Conservation (phyloP, 805 yeast genomes). For the Candida methanosorbosa region DNA sequence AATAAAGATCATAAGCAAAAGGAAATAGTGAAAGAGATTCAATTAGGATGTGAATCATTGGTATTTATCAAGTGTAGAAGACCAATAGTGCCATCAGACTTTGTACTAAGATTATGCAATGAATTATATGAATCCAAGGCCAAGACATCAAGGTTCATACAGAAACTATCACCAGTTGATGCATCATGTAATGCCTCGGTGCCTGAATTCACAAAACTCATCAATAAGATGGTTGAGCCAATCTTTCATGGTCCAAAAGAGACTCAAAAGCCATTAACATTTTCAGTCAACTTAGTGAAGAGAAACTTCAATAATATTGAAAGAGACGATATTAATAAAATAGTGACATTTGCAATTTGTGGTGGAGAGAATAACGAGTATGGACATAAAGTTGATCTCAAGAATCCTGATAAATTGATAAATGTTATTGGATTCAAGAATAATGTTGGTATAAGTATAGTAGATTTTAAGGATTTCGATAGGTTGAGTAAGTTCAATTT, state of each 20-base stretch:
- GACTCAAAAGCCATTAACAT: constrained; percentile 34
- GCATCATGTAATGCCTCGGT: constrained; percentile 63
- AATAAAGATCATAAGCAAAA: constrained; percentile 31
- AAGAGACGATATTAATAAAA: constrained; percentile 63
- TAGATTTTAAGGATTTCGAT: constrained; percentile 44
- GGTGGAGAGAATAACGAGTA: constrained; percentile 58
- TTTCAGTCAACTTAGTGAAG: constrained; percentile 74
- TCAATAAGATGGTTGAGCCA: constrained; percentile 51
- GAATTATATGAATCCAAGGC: constrained; percentile 42
- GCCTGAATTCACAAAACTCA: constrained; percentile 56
- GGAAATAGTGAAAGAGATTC: constrained; percentile 47
- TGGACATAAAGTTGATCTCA: constrained; percentile 74
- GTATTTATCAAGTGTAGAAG: constrained; percentile 72
- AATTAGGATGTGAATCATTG: constrained; percentile 72
- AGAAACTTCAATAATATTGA: constrained; percentile 71
- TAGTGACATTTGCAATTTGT: constrained; percentile 40
- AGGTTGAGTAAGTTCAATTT: constrained; percentile 63
- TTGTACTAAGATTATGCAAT: constrained; percentile 57
- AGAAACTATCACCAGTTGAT: constrained; percentile 74
- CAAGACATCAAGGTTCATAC: constrained; percentile 66
- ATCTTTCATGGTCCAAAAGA: constrained; percentile 43
- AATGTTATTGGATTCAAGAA: constrained; percentile 84
- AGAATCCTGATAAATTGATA: constrained; percentile 67
- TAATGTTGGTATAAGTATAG: constrained; percentile 82
- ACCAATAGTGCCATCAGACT: constrained; percentile 71